A percentile compares a stretch with the other conserved stretches of the same genome.
phyloP scores from a whole-genome alignment of 805 yeast genomes.

The Blastobotrys muscicola region DNA sequence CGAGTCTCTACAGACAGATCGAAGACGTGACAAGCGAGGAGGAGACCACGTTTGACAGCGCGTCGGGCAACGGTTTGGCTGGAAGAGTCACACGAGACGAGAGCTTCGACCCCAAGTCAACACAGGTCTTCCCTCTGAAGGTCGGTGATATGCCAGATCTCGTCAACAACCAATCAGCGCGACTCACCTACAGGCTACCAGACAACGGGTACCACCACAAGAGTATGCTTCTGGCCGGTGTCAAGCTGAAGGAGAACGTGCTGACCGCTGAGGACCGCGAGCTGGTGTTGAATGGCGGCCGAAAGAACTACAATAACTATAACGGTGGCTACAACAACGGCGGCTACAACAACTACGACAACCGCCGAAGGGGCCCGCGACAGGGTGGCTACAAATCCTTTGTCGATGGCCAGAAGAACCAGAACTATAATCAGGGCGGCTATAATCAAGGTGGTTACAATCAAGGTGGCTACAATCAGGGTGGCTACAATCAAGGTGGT shows the following conservation, averaged over 20 bases:
- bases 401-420: slow-evolving; percentile 10
- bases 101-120: slow-evolving; percentile 30
- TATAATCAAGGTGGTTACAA: slow-evolving; percentile 10
- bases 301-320: slow-evolving; percentile 17
- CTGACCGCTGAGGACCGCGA: slow-evolving; percentile 64
- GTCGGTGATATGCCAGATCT: slow-evolving; percentile 37
- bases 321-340: slow-evolving; percentile 9
- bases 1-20: slow-evolving; percentile 21
- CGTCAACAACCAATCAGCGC: slow-evolving; percentile 33
- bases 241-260: slow-evolving; percentile 46
- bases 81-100: slow-evolving; percentile 25
- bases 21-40: slow-evolving; percentile 10
- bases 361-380: slow-evolving; percentile 6
- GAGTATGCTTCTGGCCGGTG: slow-evolving; percentile 79
- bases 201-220: slow-evolving; percentile 46
- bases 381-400: slow-evolving; percentile 15
- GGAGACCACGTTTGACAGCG: slow-evolving; percentile 15
- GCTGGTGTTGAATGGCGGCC: slow-evolving; percentile 40
- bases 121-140: slow-evolving; percentile 35
- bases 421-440: slow-evolving; percentile 8
- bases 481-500: slow-evolving; percentile 16
- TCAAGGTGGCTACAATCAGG: slow-evolving; percentile 18
- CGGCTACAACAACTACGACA: slow-evolving; percentile 7
- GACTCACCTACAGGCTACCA: slow-evolving; percentile 54
- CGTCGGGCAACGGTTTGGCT: slow-evolving; percentile 25